These are phyloP conservation scores for Tolypocladium guangdongense DNA, from an alignment of 2,329 filamentous ascomycete genomes.

Conservation along the genomic window DNA sequence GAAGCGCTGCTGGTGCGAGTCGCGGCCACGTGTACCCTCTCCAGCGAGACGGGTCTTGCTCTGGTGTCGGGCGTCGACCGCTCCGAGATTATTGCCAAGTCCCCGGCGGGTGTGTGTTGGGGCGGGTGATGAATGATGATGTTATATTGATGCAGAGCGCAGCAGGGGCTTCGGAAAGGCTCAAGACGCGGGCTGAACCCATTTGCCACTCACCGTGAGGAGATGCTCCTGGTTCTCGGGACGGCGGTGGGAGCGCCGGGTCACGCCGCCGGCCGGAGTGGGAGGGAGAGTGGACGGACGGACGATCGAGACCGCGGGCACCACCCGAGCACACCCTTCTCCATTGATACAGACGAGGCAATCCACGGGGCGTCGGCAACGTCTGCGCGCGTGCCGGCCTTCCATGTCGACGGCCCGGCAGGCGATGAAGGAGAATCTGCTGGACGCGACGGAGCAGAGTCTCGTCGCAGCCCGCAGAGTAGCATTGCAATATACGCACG, in stretches of 20 bases:
- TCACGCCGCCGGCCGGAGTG: not conserved
- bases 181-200: not conserved
- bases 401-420: not conserved
- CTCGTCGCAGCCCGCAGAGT: not conserved
- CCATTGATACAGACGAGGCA: not conserved
- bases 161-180: not conserved
- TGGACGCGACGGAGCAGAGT: not conserved
- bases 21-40: not conserved
- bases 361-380: not conserved
- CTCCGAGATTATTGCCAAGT: not conserved
- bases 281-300: not conserved
- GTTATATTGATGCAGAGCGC: not conserved
- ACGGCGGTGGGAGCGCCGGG: not conserved
- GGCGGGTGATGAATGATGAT: not conserved
- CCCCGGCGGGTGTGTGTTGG: not conserved
- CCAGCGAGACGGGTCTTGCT: not conserved
- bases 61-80: not conserved
- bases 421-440: not conserved
- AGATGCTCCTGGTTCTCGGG: not conserved
- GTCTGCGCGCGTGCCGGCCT: not conserved
- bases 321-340: no score
- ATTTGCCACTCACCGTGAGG: no score
- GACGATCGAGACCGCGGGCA: not conserved
- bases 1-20: no score
- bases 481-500: not conserved